Conservation (phyloP, 2,329 filamentous ascomycete genomes). For the Didymella arachidicola region DNA sequence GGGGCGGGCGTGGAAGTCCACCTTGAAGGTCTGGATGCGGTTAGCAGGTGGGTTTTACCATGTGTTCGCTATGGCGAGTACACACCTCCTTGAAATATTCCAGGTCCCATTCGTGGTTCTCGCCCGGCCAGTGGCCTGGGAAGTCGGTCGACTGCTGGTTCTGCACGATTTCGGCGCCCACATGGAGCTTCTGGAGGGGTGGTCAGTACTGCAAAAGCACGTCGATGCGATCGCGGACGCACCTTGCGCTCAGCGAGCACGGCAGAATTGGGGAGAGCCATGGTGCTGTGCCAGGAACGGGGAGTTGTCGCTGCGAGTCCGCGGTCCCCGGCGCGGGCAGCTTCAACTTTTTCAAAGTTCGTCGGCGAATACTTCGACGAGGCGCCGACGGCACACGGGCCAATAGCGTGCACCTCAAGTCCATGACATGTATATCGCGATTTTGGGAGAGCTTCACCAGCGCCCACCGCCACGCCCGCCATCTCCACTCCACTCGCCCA, state of each 20-base stretch:
- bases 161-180: constrained; percentile 89
- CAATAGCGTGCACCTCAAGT: constrained; percentile 35
- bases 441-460: constrained; percentile 37
- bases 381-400: constrained; percentile 32
- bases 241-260: constrained; percentile 70
- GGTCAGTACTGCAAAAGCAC: constrained; percentile 12
- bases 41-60: background rate
- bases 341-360: constrained; percentile 15
- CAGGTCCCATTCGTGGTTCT: constrained; percentile 82
- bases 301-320: constrained; percentile 3
- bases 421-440: constrained; percentile 31
- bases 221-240: constrained; percentile 36
- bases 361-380: constrained; percentile 24
- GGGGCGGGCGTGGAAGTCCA: constrained; percentile 86
- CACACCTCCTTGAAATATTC: constrained; percentile 70
- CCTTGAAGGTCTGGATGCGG: constrained; percentile 64
- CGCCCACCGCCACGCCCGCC: constrained; percentile 45
- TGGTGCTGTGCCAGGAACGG: constrained; percentile 36
- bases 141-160: constrained; percentile 91
- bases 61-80: background rate
- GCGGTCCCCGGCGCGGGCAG: constrained; percentile 26
- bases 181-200: constrained; percentile 73
- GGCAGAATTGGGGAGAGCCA: constrained; percentile 56
- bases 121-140: constrained; percentile 87
- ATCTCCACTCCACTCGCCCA: constrained; percentile 46